Percentiles rank a stretch among this genome's conserved stretches.
Evolutionary conservation across 495 filamentous ascomycete species (phyloP).

Genomic region (Tirmania nivea): DNA sequence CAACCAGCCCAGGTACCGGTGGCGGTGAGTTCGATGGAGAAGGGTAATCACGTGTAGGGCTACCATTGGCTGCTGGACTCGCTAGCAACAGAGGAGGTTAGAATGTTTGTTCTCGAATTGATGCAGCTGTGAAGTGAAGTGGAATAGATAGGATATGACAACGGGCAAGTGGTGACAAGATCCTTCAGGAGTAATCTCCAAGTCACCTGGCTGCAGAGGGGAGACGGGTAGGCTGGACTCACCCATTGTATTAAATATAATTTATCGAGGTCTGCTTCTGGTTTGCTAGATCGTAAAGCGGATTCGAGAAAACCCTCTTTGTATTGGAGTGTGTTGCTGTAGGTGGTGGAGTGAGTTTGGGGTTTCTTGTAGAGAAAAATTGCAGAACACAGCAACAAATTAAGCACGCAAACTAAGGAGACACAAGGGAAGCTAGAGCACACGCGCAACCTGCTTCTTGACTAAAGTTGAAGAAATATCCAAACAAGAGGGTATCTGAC

Average conservation of each 20-base stretch:
- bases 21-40: conserved; percentile 29
- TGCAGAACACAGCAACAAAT: not conserved
- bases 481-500: not conserved
- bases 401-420: not conserved
- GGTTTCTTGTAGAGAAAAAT: not conserved
- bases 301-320: not conserved
- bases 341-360: not conserved
- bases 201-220: not conserved
- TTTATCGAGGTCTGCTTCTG: not conserved
- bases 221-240: not conserved
- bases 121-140: not conserved
- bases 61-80: not conserved
- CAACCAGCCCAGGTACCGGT: conserved; percentile 26
- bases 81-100: not conserved
- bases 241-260: not conserved
- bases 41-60: not conserved
- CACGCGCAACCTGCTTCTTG: not conserved
- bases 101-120: not conserved
- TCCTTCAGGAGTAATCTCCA: too few species aligned
- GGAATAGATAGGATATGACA: not conserved
- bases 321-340: not conserved
- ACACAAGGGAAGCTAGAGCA: not conserved
- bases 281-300: too few species aligned
- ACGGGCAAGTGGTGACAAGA: not conserved
- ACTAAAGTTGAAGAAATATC: not conserved